Evolutionary conservation across 2,329 filamentous ascomycete species (phyloP).

Genomic region (Aspergillus sp.): DNA sequence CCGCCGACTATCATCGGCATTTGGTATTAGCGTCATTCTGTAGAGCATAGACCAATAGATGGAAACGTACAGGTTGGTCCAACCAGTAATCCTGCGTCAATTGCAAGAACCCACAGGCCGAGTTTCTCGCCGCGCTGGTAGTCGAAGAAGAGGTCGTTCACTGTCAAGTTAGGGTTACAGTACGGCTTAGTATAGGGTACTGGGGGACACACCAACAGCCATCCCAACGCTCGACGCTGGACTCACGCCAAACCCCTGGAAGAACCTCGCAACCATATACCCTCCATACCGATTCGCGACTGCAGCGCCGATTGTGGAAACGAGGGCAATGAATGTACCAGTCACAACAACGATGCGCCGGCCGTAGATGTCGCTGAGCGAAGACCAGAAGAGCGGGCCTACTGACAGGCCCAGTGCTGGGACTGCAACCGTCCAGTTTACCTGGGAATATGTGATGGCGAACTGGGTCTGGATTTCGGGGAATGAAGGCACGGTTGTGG

Average conservation of each 20-base stretch:
- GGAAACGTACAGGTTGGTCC: constrained; percentile 46
- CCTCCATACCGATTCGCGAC: constrained; percentile 44
- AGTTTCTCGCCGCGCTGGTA: constrained; percentile 57
- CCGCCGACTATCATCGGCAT: constrained; percentile 46
- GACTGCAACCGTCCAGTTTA: constrained; percentile 58
- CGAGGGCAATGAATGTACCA: constrained; percentile 44
- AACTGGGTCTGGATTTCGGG: constrained; percentile 50
- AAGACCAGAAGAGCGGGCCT: constrained; percentile 54
- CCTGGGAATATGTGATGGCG: constrained; percentile 45
- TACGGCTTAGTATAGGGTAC: not conserved
- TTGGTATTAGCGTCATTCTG: not conserved
- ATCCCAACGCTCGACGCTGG: constrained; percentile 57
- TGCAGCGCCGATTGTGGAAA: constrained; percentile 45
- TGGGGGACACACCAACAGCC: constrained; percentile 43
- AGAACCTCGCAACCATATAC: constrained; percentile 60
- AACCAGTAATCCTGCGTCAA: constrained; percentile 53
- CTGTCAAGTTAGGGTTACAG: constrained; percentile 11
- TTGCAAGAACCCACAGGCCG: constrained; percentile 58
- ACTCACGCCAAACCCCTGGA: constrained; percentile 57
- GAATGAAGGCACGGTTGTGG: constrained; percentile 57
- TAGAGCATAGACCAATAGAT: not conserved
- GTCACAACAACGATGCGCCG: constrained; percentile 52
- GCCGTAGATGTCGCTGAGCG: constrained; percentile 54
- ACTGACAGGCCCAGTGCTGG: constrained; percentile 52
- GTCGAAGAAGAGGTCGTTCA: constrained; percentile 58